Conservation (phyloP, 2,329 filamentous ascomycete genomes). For the Diaporthe ilicicola region DNA sequence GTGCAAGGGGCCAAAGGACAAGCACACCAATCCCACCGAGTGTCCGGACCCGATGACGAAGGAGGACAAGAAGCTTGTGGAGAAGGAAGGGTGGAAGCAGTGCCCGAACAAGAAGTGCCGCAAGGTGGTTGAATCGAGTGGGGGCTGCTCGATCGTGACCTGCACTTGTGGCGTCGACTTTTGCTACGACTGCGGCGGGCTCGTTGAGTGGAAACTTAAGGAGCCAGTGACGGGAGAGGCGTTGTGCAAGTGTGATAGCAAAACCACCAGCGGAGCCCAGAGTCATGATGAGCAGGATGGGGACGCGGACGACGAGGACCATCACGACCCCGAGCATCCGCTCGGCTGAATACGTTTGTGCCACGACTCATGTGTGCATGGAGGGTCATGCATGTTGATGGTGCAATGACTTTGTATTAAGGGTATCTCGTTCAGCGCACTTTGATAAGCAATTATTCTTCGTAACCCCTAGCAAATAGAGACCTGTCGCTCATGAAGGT, state of each 20-base stretch:
- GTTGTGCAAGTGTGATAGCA: too few species aligned
- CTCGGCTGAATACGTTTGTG: too few species aligned
- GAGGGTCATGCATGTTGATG: neutral
- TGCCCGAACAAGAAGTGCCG: neutral
- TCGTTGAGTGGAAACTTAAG: too few species aligned
- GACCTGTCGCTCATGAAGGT: too few species aligned
- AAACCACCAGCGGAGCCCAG: too few species aligned
- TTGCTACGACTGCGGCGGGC: neutral
- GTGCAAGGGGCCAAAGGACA: neutral
- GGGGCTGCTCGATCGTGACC: neutral
- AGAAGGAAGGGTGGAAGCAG: neutral
- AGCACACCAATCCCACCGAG: neutral
- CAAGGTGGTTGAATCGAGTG: neutral
- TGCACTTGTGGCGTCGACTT: neutral
- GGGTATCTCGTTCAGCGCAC: constrained; percentile 6
- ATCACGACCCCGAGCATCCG: too few species aligned
- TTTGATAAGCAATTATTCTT: neutral
- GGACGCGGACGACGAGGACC: neutral
- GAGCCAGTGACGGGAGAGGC: too few species aligned
- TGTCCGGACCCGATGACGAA: neutral
- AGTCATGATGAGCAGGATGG: too few species aligned
- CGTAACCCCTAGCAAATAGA: neutral
- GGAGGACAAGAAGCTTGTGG: neutral
- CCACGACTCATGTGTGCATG: too few species aligned
- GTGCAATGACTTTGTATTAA: neutral